phyloP scores from a whole-genome alignment of 164 flowering plant genomes.

The Malania oleifera region DNA sequence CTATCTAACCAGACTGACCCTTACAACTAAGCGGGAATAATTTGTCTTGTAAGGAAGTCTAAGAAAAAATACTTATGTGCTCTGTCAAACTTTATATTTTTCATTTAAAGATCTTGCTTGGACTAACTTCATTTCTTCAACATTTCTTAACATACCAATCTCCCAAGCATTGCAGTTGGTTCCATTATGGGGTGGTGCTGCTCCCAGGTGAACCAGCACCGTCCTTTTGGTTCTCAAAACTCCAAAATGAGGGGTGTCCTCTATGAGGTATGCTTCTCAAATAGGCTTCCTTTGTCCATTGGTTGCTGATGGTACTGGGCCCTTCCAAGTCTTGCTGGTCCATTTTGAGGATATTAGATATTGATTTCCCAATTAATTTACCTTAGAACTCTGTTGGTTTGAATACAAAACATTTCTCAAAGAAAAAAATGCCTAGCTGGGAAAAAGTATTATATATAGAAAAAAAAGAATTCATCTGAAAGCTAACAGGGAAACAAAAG shows the following conservation, averaged over 20 bases:
- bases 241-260: slow-evolving; percentile 48
- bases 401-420: too few relatives aligned
- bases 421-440: too few relatives aligned
- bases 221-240: slow-evolving; percentile 25
- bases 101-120: slow-evolving; percentile 11
- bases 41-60: slow-evolving; percentile 39
- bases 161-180: slow-evolving; percentile 41
- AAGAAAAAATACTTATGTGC: slow-evolving; percentile 9
- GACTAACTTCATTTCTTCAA: slow-evolving; percentile 16
- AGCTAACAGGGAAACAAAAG: too few relatives aligned
- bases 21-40: slow-evolving; percentile 38
- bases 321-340: slow-evolving; percentile 4
- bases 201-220: slow-evolving; percentile 30
- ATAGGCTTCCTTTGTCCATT: slow-evolving; percentile 24
- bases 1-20: slow-evolving; percentile 44
- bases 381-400: too few relatives aligned
- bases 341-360: not conserved
- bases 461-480: too few relatives aligned
- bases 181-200: slow-evolving; percentile 30
- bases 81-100: slow-evolving; percentile 5
- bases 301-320: slow-evolving; percentile 6
- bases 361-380: too few relatives aligned
- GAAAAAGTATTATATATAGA: too few relatives aligned
- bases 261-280: slow-evolving; percentile 56
- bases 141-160: slow-evolving; percentile 21